Conservation (phyloP, 768 basidiomycete species). For the Ramaria sp. region DNA sequence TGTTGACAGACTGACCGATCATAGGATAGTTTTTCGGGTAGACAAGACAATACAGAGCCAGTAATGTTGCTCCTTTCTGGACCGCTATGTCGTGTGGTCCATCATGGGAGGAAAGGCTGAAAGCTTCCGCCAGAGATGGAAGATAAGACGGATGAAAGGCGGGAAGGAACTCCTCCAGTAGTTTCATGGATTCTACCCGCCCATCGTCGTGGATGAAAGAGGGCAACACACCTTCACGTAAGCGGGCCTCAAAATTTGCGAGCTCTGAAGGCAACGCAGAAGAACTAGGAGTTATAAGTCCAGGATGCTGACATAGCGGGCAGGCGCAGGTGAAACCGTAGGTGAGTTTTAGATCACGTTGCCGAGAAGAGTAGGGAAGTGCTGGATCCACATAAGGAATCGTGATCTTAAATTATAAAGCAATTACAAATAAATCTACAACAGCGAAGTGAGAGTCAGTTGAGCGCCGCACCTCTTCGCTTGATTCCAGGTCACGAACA, state of each 20-base stretch:
- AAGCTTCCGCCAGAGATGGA: constrained; percentile 44
- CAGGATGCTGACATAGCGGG: constrained; percentile 36
- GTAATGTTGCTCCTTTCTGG: constrained; percentile 41
- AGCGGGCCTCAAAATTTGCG: background rate
- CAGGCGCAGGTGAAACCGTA: constrained; percentile 62
- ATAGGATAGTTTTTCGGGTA: constrained; percentile 78
- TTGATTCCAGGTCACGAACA: constrained; percentile 41
- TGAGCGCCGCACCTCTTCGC: constrained; percentile 49
- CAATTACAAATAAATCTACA: background rate
- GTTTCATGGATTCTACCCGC: constrained; percentile 11
- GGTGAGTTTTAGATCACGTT: constrained; percentile 44
- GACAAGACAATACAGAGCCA: constrained; percentile 56
- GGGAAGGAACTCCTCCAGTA: constrained; percentile 32
- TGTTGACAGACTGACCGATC: constrained; percentile 40
- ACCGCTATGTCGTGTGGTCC: constrained; percentile 44
- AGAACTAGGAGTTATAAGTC: constrained; percentile 17
- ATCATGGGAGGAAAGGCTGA: constrained; percentile 64
- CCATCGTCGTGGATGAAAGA: constrained; percentile 15
- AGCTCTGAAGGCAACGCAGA: background rate
- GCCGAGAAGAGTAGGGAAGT: constrained; percentile 44
- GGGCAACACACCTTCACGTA: constrained; percentile 32
- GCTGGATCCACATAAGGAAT: constrained; percentile 76
- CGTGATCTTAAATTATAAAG: constrained; percentile 38
- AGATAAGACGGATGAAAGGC: constrained; percentile 52
- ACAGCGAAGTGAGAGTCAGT: background rate